Evolutionary conservation across 495 filamentous ascomycete genomes (phyloP), one percentile per base, ranked within the genome.

Genomic region (Lasiosphaeria ovina): DNA sequence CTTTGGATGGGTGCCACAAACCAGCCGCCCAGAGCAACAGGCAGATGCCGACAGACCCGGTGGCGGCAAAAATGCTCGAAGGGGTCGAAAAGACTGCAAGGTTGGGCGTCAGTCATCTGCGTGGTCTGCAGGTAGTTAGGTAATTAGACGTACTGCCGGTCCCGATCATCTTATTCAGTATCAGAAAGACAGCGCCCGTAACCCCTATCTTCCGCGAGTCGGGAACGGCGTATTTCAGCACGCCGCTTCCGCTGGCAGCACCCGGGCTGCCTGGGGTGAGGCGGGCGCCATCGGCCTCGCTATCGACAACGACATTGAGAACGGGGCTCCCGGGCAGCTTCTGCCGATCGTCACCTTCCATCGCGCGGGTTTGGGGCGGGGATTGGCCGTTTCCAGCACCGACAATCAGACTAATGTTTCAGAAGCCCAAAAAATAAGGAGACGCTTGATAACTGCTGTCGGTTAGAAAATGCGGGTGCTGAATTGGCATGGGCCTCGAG

Each of bases 161-260:
- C 36, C 82, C 80, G 36, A 84, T 81, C 81, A 84, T 84, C 66
- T 83, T 83, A 64, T 84, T 84, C 49, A 84, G 56, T 44, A 84
- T 84, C 42, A 84, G 56, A 55, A 82, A 84, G 5, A 80, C 77
- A 8, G 82, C 73, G 5, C 80, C 79, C 3, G 75, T 75, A 35
- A 83, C 72, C 3, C 82, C 82, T 10, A 84, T 72, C 64, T 81
- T 81, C 12, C 74, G 66, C 6, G 74, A 75, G 0, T 81, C 80
- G 16, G 73, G 67, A 42, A 73, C 71, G 7, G 59, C 66, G 52
- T 75, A 48, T 7, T 40, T 49, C 7, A 57, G 11, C 44, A 47
- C 44, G 8, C 11, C 44, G 12, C 16, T n/a, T n/a, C 8, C 44
- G 8, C 7, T n/a, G 44, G 44, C 12, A 11, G 44, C 6, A 47